Conservation (phyloP, 140 eudicot species). For the Senecio squalidus region DNA sequence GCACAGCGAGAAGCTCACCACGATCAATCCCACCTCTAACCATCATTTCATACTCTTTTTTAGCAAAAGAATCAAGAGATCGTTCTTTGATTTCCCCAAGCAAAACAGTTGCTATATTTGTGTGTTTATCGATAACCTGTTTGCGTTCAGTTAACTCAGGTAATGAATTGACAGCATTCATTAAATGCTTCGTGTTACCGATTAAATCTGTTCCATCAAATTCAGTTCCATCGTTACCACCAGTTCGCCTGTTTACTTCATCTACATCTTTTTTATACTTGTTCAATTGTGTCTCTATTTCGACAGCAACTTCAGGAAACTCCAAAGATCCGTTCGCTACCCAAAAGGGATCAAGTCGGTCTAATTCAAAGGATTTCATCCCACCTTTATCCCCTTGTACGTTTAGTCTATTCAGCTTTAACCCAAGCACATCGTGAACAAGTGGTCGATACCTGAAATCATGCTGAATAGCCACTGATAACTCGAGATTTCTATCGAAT, state of each 20-base stretch:
- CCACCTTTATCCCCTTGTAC: slow-evolving; percentile 86
- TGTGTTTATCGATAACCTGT: slow-evolving; percentile 85
- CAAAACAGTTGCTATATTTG: slow-evolving; percentile 79
- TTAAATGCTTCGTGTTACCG: slow-evolving; percentile 83
- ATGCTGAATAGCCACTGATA: slow-evolving; percentile 22
- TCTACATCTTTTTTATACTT: slow-evolving; percentile 85
- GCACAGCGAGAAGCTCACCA: slow-evolving; percentile 67
- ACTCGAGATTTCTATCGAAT: slow-evolving; percentile 58
- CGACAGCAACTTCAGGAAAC: slow-evolving; percentile 84
- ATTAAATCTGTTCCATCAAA: slow-evolving; percentile 86
- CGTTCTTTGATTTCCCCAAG: slow-evolving; percentile 82
- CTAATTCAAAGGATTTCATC: slow-evolving; percentile 77
- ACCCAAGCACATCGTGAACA: slow-evolving; percentile 89
- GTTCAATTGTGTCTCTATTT: slow-evolving; percentile 69
- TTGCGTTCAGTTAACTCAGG: slow-evolving; percentile 90
- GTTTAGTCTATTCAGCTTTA: slow-evolving; percentile 66
- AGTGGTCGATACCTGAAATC: slow-evolving; percentile 81
- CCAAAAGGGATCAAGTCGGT: slow-evolving; percentile 76
- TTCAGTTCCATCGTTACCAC: slow-evolving; percentile 69
- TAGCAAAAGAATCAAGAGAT: slow-evolving; percentile 76
- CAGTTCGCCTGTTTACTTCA: slow-evolving; percentile 81
- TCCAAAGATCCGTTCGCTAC: slow-evolving; percentile 65
- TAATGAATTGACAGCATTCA: slow-evolving; percentile 80
- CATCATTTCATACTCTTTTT: slow-evolving; percentile 87
- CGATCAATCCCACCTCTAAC: slow-evolving; percentile 74